Evolutionary conservation across 441 rosid species (phyloP), one percentile per base, ranked within the genome.

Genomic region (Viola pubescens): DNA sequence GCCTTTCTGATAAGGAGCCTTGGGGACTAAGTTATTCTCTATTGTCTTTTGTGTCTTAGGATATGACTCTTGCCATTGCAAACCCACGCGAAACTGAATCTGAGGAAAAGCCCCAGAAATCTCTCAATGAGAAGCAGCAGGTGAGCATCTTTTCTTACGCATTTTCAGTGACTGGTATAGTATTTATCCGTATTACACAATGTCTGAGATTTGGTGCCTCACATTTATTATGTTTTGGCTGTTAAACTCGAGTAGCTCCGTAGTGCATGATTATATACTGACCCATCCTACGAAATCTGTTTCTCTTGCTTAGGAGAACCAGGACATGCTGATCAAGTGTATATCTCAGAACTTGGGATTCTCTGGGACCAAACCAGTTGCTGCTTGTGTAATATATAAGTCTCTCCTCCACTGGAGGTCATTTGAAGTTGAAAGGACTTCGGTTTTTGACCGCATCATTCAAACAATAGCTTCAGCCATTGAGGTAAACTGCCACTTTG

Each of bases 331-430:
- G 65, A 80, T 95, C 73, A 91, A 89, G 81, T 91, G 98, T 64
- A 77, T 91, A 59, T 80, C 97, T 40, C 87, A 91, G 68, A 88
- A 91, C 79, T 79, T 95, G 77, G 97, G 96, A 71, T 95, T 89
- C 68, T 81, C 94, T 65, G 94, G 85, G 54, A 81, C 79, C 68
- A 95, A 87, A 77, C 99, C 99, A 48, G 82, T 95, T 68, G 98
- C 97, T 79, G 98, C 98, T 64, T 91, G 95, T 71, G 77, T 91
- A 64, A 86, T 95, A 64, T 95, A 95, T 80, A 95, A 89, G 78
- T 87, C 90, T 69, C 97, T 95, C 42, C 96, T 95, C 72, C 98
- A 91, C 50, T 95, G 99, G 99, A 88, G 98, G 68, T 95, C 99
- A 64, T 95, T 95, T 77, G 99, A 95, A 80, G 98, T 83, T 58